These are phyloP conservation scores for Diplogelasinospora grovesii DNA, from an alignment of 495 filamentous ascomycete species.

Conservation along the genomic window DNA sequence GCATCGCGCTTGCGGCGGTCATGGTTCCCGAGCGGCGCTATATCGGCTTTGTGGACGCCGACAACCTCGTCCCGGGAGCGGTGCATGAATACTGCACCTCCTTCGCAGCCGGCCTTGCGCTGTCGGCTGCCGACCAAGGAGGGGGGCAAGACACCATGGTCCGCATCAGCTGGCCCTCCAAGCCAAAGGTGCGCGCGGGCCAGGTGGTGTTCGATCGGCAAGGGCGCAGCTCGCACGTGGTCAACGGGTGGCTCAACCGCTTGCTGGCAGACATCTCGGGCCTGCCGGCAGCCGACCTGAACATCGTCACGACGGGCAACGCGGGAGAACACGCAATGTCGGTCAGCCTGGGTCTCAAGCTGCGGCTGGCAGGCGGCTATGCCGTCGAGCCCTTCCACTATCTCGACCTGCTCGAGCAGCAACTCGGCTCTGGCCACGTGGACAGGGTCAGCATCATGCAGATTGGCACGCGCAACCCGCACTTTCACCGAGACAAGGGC, in stretches of 20 bases:
- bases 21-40: conserved; percentile 13
- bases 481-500: conserved; percentile 18
- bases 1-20: conserved; percentile 17
- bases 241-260: conserved; percentile 24
- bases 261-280: conserved; percentile 6
- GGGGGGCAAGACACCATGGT: conserved; percentile 21
- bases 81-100: conserved; percentile 23
- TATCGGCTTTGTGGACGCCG: conserved; percentile 28
- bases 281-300: not conserved
- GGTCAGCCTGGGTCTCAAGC: conserved; percentile 19
- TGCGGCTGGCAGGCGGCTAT: conserved; percentile 23
- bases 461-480: conserved; percentile 21
- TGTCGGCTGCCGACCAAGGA: conserved; percentile 2
- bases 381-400: conserved; percentile 29
- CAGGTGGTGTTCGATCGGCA: conserved; percentile 11
- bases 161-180: conserved; percentile 21
- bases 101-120: conserved; percentile 23
- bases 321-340: conserved; percentile 30
- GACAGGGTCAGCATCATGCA: conserved; percentile 11
- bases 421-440: not conserved
- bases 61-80: conserved; percentile 16
- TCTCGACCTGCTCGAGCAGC: conserved; percentile 15
- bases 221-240: conserved; percentile 21
- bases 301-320: conserved; percentile 21
- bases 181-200: conserved; percentile 21